Evolutionary conservation across 2,329 filamentous ascomycete species (phyloP).

Genomic region (Orbilia quercus): DNA sequence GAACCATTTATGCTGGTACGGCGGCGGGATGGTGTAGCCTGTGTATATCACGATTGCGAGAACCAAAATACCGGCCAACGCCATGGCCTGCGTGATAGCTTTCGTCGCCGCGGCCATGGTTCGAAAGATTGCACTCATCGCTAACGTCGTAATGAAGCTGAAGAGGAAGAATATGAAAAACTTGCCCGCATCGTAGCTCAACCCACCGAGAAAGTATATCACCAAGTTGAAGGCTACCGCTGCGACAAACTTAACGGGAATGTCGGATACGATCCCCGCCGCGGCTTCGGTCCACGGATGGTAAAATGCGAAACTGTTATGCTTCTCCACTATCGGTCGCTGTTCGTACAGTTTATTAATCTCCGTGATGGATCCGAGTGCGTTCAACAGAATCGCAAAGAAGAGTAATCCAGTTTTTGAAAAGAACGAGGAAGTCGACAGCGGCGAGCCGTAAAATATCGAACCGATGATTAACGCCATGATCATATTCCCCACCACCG

Average conservation of each 20-base stretch:
- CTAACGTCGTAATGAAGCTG: conserved; percentile 72
- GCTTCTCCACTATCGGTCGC: conserved; percentile 66
- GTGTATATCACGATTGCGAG: conserved; percentile 72
- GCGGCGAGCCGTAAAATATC: conserved; percentile 69
- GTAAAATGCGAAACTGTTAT: conserved; percentile 65
- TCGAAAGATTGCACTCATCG: conserved; percentile 73
- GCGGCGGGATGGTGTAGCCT: conserved; percentile 64
- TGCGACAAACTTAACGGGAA: conserved; percentile 70
- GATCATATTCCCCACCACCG: conserved; percentile 67
- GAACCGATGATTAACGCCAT: conserved; percentile 73
- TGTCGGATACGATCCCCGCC: conserved; percentile 68
- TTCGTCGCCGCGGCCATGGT: conserved; percentile 78
- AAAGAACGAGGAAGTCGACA: conserved; percentile 68
- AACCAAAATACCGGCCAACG: conserved; percentile 72
- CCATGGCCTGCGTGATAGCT: conserved; percentile 72
- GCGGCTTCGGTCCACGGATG: conserved; percentile 69
- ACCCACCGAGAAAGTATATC: conserved; percentile 70
- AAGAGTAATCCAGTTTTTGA: conserved; percentile 71
- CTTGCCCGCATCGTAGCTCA: conserved; percentile 64
- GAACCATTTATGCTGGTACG: conserved; percentile 37
- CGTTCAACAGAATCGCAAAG: conserved; percentile 72
- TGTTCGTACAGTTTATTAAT: conserved; percentile 66
- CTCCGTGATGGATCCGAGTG: conserved; percentile 70
- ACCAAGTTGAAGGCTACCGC: conserved; percentile 69
- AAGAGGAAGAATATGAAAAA: conserved; percentile 76